Evolutionary conservation across 129 eudicot genomes (phyloP).

Genomic region (Daucus carota): DNA sequence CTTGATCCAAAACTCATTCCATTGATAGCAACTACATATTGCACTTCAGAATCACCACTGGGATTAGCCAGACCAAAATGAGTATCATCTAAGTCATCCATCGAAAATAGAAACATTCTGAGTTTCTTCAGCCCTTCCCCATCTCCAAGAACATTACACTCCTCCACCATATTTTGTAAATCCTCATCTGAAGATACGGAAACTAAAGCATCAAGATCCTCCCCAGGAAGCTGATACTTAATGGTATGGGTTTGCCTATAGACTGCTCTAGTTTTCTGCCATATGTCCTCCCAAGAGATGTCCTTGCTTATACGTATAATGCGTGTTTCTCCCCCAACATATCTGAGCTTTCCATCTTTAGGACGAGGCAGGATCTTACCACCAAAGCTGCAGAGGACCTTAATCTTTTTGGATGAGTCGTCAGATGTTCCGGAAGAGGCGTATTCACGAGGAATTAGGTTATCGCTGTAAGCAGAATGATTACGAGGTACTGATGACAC

Average conservation of each 20-base stretch:
- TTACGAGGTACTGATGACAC: constrained; percentile 28
- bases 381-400: constrained; percentile 83
- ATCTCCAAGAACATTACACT: constrained; percentile 50
- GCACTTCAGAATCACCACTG: constrained; percentile 79
- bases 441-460: constrained; percentile 21
- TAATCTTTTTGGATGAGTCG: constrained; percentile 37
- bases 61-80: constrained; percentile 54
- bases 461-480: constrained; percentile 21
- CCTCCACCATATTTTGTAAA: constrained; percentile 94
- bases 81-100: constrained; percentile 66
- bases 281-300: constrained; percentile 61
- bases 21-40: constrained; percentile 81
- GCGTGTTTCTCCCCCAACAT: constrained; percentile 87
- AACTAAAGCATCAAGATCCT: constrained; percentile 94
- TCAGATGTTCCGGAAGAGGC: constrained; percentile 55
- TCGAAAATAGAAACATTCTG: constrained; percentile 73
- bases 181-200: constrained; percentile 86
- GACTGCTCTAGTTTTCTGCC: constrained; percentile 51
- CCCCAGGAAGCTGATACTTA: constrained; percentile 97
- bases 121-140: constrained; percentile 64
- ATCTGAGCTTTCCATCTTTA: constrained; percentile 75
- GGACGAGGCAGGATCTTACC: constrained; percentile 82
- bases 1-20: constrained; percentile 63
- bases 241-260: constrained; percentile 46
- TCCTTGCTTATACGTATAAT: constrained; percentile 54